phyloP scores from a whole-genome alignment of 176 grass and related monocot genomes.

The Poa pratensis region DNA sequence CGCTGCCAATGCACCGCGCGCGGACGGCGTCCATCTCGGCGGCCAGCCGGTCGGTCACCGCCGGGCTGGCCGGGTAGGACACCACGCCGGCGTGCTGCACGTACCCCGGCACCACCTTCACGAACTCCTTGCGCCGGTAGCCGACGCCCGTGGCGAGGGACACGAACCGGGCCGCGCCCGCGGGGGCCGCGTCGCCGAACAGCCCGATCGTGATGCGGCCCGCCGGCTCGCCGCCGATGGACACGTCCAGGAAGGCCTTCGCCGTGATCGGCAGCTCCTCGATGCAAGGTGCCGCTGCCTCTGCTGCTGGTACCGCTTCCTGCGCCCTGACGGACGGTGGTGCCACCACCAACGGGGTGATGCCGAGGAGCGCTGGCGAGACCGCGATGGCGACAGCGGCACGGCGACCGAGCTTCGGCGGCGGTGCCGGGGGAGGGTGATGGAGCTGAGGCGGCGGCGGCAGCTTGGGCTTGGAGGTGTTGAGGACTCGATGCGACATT shows the following conservation, averaged over 20 bases:
- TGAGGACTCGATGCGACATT: constrained; percentile 46
- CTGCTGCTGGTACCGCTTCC: constrained; percentile 9
- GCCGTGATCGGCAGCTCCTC: constrained; percentile 38
- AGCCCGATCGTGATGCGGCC: constrained; percentile 80
- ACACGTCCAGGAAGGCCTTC: constrained; percentile 81
- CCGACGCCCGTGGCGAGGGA: constrained; percentile 70
- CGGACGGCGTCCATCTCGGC: constrained; percentile 58
- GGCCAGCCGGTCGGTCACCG: constrained; percentile 47
- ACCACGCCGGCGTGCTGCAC: constrained; percentile 85
- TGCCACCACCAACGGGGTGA: constrained; percentile 17
- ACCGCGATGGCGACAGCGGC: constrained; percentile 53
- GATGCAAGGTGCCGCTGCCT: background rate
- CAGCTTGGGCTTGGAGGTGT: constrained; percentile 39
- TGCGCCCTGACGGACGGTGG: constrained; percentile 26
- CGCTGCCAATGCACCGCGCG: constrained; percentile 39
- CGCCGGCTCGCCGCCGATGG: constrained; percentile 80
- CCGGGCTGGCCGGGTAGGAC: constrained; percentile 48
- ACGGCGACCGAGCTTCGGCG: constrained; percentile 61
- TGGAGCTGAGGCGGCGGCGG: constrained; percentile 18
- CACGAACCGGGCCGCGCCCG: constrained; percentile 67
- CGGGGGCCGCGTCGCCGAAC: constrained; percentile 54
- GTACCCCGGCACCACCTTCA: constrained; percentile 79
- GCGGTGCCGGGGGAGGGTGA: background rate
- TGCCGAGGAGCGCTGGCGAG: constrained; percentile 38
- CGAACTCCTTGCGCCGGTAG: constrained; percentile 92